Conservation (phyloP, 129 eudicot species). For the Escallonia herrerae region DNA sequence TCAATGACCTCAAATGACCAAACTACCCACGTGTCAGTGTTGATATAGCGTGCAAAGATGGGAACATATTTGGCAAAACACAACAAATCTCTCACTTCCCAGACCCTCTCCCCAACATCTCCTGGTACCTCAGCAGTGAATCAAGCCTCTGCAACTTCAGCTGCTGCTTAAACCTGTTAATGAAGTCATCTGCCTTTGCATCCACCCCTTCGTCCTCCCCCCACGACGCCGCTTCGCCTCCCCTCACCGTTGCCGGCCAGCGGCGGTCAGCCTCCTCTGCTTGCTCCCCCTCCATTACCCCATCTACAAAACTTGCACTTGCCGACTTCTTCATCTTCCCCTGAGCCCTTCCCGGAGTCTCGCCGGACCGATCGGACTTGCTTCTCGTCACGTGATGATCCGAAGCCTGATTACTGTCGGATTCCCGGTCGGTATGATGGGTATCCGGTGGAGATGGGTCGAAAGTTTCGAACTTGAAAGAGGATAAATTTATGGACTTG, state of each 20-base stretch:
- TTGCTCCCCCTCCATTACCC: neutral
- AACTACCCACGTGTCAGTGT: constrained; percentile 3
- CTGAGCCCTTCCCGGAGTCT: constrained; percentile 3
- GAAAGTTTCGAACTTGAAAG: constrained; percentile 9
- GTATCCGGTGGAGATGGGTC: neutral
- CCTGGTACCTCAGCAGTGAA: constrained; percentile 44
- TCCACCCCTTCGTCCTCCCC: constrained; percentile 48
- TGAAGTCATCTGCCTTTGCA: constrained; percentile 67
- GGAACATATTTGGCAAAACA: constrained; percentile 7
- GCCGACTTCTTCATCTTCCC: constrained; percentile 23
- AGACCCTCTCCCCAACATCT: constrained; percentile 39
- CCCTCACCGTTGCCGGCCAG: constrained; percentile 32
- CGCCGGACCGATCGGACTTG: constrained; percentile 5
- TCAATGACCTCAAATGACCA: constrained; percentile 9
- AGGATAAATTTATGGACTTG: constrained; percentile 26
- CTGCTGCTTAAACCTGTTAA: constrained; percentile 58
- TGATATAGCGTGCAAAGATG: neutral
- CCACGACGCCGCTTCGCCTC: constrained; percentile 4
- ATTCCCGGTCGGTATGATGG: neutral
- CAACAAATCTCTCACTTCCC: constrained; percentile 1
- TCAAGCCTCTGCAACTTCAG: constrained; percentile 57
- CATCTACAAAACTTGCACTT: constrained; percentile 18
- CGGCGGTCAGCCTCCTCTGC: constrained; percentile 17
- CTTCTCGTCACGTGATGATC: constrained; percentile 17
- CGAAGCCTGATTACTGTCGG: neutral